A percentile compares a stretch with the other conserved stretches of the same genome.
Evolutionary conservation across 352 stramenopile genomes (phyloP).

Genomic region (Pythium volutum): DNA sequence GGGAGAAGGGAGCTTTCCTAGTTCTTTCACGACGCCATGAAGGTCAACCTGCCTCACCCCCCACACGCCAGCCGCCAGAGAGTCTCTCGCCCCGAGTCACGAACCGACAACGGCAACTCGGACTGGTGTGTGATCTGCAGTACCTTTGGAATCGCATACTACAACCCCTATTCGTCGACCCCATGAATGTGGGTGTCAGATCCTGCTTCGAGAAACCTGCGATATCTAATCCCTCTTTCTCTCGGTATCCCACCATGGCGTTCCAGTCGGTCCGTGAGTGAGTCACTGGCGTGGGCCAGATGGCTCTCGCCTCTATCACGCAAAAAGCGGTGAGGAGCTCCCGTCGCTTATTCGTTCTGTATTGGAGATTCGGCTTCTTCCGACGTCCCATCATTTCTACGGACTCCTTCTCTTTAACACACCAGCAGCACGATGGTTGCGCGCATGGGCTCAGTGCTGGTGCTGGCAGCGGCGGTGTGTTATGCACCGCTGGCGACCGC

Average conservation of each 20-base stretch:
- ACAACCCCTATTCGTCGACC: too few species aligned
- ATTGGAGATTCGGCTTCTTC: not conserved
- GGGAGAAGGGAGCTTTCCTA: not conserved
- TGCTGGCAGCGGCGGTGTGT: slow-evolving; percentile 3
- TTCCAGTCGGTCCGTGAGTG: slow-evolving; percentile 3
- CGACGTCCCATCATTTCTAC: slow-evolving; percentile 2
- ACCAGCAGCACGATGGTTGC: slow-evolving; percentile 1
- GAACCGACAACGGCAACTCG: not conserved
- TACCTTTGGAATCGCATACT: not conserved
- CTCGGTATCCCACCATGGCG: not conserved
- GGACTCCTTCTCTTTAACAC: not conserved
- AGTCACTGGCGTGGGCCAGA: slow-evolving; percentile 8
- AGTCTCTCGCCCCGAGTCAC: slow-evolving; percentile 1
- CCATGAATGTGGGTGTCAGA: not conserved
- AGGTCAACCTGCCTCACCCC: too few species aligned
- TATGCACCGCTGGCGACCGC: not conserved
- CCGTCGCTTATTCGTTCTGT: not conserved
- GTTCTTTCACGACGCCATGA: slow-evolving; percentile 1
- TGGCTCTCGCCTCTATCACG: not conserved
- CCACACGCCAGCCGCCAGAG: not conserved
- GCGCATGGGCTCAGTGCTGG: not conserved
- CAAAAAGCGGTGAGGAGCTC: not conserved
- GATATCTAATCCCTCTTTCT: slow-evolving; percentile 1
- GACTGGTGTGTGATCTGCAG: not conserved
- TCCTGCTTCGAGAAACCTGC: not conserved